Conservation (phyloP, 352 stramenopile genomes). For the Blastocystis sp. region DNA sequence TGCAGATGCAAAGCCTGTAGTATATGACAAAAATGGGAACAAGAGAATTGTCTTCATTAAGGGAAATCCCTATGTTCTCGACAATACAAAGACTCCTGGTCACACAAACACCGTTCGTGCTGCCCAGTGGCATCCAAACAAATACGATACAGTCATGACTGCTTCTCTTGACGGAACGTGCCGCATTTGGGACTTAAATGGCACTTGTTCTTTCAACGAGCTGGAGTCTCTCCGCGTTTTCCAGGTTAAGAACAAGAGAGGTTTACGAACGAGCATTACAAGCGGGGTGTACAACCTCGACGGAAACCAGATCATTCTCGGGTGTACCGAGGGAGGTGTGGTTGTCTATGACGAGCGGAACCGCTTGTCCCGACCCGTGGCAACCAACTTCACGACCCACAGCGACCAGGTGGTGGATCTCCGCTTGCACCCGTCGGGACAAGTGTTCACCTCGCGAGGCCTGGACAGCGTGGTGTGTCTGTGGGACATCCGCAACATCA, state of each 20-base stretch:
- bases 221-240: constrained; percentile 11
- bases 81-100: constrained; percentile 41
- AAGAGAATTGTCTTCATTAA: constrained; percentile 34
- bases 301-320: constrained; percentile 20
- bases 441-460: background rate
- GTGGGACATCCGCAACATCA: constrained; percentile 46
- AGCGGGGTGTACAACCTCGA: constrained; percentile 8
- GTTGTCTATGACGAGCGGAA: constrained; percentile 27
- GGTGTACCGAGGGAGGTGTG: background rate
- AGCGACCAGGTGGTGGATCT: background rate
- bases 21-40: constrained; percentile 40
- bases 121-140: background rate
- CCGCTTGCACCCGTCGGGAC: background rate
- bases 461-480: background rate
- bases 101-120: constrained; percentile 44
- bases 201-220: constrained; percentile 18
- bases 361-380: background rate
- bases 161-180: constrained; percentile 23
- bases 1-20: constrained; percentile 50
- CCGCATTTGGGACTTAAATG: constrained; percentile 59
- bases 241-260: constrained; percentile 41
- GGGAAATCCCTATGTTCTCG: constrained; percentile 56
- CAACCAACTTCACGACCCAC: constrained; percentile 24
- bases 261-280: constrained; percentile 4
- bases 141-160: constrained; percentile 6